These are phyloP conservation scores for Senna siamea DNA, from an alignment of 306 rosid genomes.

Conservation along the genomic window DNA sequence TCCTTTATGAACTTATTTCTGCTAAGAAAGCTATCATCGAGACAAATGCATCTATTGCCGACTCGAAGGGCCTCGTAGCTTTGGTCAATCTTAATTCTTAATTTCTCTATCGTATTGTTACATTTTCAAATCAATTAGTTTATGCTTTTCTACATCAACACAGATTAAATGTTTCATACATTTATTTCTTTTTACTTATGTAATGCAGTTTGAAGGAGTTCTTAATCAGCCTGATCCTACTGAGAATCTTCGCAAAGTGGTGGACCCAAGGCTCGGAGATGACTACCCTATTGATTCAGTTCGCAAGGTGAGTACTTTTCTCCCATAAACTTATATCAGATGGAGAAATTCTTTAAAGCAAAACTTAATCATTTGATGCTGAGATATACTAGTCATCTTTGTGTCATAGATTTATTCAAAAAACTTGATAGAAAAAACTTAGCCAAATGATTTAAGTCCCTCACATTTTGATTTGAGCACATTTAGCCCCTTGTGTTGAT, in stretches of 20 bases:
- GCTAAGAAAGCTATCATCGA: conserved; percentile 76
- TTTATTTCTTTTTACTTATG: conserved; percentile 10
- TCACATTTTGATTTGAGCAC: not conserved
- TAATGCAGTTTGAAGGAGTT: conserved; percentile 77
- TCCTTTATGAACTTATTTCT: conserved; percentile 88
- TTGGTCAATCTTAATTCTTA: conserved; percentile 54
- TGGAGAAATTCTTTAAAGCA: no score
- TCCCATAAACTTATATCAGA: conserved; percentile 6
- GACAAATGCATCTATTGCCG: conserved; percentile 42
- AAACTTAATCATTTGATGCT: no score
- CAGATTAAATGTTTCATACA: not conserved
- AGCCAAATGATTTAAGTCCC: not conserved
- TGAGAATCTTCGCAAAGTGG: conserved; percentile 64
- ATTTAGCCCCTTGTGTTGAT: not conserved
- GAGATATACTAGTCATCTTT: no score
- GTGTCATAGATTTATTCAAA: no score
- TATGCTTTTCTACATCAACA: not conserved
- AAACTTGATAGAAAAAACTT: no score
- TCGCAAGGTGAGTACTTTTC: conserved; percentile 56
- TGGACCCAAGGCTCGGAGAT: conserved; percentile 81
- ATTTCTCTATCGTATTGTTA: not conserved
- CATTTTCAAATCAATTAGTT: conserved; percentile 21
- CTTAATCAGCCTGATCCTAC: conserved; percentile 54
- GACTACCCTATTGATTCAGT: conserved; percentile 72
- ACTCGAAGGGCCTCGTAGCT: conserved; percentile 66